Conservation (phyloP, 495 filamentous ascomycete species). For the Neurospora sp. region DNA sequence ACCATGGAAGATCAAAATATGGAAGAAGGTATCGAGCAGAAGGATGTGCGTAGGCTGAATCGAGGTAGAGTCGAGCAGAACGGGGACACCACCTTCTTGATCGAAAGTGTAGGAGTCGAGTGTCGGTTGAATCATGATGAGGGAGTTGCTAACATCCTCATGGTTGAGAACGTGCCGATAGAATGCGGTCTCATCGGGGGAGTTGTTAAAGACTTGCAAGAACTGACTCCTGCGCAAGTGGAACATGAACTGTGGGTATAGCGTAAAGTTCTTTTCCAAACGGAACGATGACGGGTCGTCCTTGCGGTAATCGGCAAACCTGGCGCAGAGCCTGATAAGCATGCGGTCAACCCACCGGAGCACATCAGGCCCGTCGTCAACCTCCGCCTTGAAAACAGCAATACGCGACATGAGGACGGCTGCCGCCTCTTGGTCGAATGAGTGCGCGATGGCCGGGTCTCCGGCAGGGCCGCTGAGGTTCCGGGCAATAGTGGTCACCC, state of each 20-base stretch:
- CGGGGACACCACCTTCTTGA: slow-evolving; percentile 80
- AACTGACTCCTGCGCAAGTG: slow-evolving; percentile 95
- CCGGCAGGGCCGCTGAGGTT: slow-evolving; percentile 90
- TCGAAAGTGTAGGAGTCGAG: slow-evolving; percentile 97
- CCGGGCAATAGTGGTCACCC: slow-evolving; percentile 87
- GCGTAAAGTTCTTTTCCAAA: slow-evolving; percentile 96
- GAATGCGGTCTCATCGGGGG: slow-evolving; percentile 96
- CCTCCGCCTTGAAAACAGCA: slow-evolving; percentile 97
- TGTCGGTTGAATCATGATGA: slow-evolving; percentile 98
- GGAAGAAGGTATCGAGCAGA: slow-evolving; percentile 97
- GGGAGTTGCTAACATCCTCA: slow-evolving; percentile 92
- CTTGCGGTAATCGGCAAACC: slow-evolving; percentile 97
- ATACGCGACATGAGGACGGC: slow-evolving; percentile 98
- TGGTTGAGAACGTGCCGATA: slow-evolving; percentile 95
- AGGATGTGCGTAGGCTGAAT: slow-evolving; percentile 93
- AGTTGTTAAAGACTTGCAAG: slow-evolving; percentile 99
- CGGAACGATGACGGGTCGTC: slow-evolving; percentile 97
- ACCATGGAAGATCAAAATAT: slow-evolving; percentile 98
- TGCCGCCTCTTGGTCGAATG: slow-evolving; percentile 96
- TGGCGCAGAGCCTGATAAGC: slow-evolving; percentile 92
- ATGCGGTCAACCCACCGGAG: slow-evolving; percentile 98
- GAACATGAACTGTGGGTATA: slow-evolving; percentile 99
- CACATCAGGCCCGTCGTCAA: slow-evolving; percentile 98
- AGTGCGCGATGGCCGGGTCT: slow-evolving; percentile 94
- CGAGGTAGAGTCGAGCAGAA: slow-evolving; percentile 88